Base-by-base conservation (phyloP, 805 yeast species). In the Starmerella potacharoeniae region DNA sequence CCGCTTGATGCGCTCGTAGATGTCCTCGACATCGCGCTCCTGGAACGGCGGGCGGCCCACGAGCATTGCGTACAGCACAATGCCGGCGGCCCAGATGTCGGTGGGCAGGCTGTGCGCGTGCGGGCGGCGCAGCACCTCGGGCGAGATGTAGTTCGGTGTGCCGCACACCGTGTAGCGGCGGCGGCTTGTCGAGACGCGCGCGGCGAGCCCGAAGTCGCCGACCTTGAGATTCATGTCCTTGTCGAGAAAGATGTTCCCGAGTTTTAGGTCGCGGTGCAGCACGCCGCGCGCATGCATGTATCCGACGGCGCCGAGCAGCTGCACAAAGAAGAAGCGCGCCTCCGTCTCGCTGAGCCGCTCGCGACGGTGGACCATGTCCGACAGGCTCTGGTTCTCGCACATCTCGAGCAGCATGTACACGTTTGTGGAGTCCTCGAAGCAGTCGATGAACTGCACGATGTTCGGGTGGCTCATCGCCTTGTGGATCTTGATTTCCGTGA, bases 131-230 rank as follows among this genome's bases (percentile, higher is more conserved):
- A 93, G 76, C 28, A 93, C 95, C 73, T 93, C 99, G 7, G 99
- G 99, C 0, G 98, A 97, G 67, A 93, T 93, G 69, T 93, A 93
- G 71, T 93, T 93, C 57, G 99, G 99, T 29, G 99, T 93, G 53
- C 99, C 99, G 71, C 99, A 93, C 54, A 93, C 87, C 45, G 98
- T 91, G 68, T 83, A 86, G 66, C 91, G 88, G 61, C 91, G 81
- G 51, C 86, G 86, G 55, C 77, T 77, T 28, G 80, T 74, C 44
- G 84, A 85, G 58, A 93, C 76, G n/a, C 87, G 84, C 0, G 97
- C 89, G n/a, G 99, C 99, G 57, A 93, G 77, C 35, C 99, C 99
- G 72, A 93, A 93, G 70, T 93, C 99, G 60, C 99, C 98, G 58
- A 93, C 85, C 69, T 93, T 93, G 66, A 91, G 77, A 69, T 89